Conservation (phyloP, 139 green algal genomes). For the Nannochloris sp. region DNA sequence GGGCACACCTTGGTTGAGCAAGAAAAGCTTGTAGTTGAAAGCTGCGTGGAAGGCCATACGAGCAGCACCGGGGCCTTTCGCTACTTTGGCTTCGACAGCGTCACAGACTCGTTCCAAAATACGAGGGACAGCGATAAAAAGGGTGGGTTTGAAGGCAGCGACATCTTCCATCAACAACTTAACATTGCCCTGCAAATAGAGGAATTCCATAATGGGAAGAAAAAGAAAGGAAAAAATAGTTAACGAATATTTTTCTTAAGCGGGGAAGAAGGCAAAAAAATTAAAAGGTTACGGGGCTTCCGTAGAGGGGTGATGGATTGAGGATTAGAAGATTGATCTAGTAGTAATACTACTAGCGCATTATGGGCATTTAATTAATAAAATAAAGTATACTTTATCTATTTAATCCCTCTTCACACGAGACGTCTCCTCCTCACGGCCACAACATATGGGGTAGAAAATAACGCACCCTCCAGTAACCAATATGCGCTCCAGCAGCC, state of each 20-base stretch:
- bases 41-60: constrained; percentile 65
- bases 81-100: constrained; percentile 35
- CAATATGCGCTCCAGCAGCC: constrained; percentile 41
- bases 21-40: constrained; percentile 62
- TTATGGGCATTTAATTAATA: too few species aligned
- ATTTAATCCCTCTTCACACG: background rate
- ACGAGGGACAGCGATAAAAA: constrained; percentile 72
- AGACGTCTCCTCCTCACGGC: too few species aligned
- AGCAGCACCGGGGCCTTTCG: constrained; percentile 32
- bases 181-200: constrained; percentile 58
- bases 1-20: constrained; percentile 48
- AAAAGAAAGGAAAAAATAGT: too few species aligned
- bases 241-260: too few species aligned
- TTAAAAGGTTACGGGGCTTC: too few species aligned
- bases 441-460: background rate
- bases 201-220: too few species aligned
- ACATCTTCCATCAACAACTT: constrained; percentile 69
- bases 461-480: constrained; percentile 43
- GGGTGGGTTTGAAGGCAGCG: constrained; percentile 54
- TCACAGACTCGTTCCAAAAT: constrained; percentile 68
- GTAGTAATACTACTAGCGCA: too few species aligned
- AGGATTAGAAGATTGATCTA: too few species aligned
- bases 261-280: too few species aligned
- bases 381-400: background rate
- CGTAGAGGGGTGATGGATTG: background rate